Evolutionary conservation across 306 rosid species (phyloP).

Genomic region (Castanopsis chinensis): DNA sequence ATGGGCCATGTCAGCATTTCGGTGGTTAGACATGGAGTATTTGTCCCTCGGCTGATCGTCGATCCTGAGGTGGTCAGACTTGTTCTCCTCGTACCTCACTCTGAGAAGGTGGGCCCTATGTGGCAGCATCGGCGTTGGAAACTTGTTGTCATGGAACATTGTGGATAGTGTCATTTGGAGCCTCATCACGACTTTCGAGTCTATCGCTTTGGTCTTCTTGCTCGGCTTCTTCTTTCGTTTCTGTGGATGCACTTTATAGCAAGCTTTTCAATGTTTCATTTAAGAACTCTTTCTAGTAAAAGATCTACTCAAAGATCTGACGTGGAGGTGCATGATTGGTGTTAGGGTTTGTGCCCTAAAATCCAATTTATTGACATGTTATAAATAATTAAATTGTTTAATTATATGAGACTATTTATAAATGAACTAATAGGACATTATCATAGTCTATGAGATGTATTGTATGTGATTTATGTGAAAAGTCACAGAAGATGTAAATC

Average conservation of each 20-base stretch:
- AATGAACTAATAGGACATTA: no score
- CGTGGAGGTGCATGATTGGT: conserved; percentile 1
- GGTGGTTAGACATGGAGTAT: conserved; percentile 19
- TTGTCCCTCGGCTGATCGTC: conserved; percentile 18
- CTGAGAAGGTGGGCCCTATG: conserved; percentile 30
- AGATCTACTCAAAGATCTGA: neutral
- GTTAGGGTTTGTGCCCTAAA: no score
- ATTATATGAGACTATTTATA: no score
- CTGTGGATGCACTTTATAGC: conserved; percentile 70
- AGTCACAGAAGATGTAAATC: no score
- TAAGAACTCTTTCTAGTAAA: no score
- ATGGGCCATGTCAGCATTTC: conserved; percentile 35
- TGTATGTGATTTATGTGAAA: no score
- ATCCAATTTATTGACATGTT: no score
- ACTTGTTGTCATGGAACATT: conserved; percentile 24
- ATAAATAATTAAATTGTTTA: no score
- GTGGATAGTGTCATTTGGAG: conserved; percentile 73
- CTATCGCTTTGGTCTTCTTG: conserved; percentile 68
- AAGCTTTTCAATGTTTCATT: neutral
- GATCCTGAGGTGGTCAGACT: conserved; percentile 38
- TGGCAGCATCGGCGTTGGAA: conserved; percentile 16
- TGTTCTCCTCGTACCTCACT: conserved; percentile 29
- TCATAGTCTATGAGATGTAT: no score
- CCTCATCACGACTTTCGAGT: conserved; percentile 62
- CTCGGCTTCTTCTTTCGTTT: conserved; percentile 80